Base-by-base conservation (phyloP, 108 stramenopile genomes). In the Cyclotella choctawhatcheeana region DNA sequence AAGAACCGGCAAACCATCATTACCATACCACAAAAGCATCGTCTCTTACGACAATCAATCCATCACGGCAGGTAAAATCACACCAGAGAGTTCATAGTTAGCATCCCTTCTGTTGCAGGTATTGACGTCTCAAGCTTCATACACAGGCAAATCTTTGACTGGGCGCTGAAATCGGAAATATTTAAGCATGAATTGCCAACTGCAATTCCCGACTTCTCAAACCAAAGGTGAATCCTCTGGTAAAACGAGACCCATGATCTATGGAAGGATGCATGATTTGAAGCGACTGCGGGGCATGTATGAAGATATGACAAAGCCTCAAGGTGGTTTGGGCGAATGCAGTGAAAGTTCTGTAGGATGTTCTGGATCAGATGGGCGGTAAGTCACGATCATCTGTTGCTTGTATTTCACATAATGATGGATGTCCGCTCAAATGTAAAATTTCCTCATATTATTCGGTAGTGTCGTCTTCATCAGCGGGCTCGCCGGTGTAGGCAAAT, bases 401-500 rank as follows among this genome's bases (percentile, higher is more conserved):
- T n/a, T 30, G 4, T 56, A 1, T 30, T 40, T 6, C 12, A 40
- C 37, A 40, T 40, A 6, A 40, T 6, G 8, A 6, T 12, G 12
- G 37, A 40, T 40, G 12, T n/a, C n/a, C n/a, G n/a, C n/a, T n/a
- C n/a, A n/a, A n/a, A n/a, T n/a, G n/a, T n/a, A n/a, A n/a, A n/a
- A n/a, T n/a, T n/a, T n/a, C n/a, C n/a, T n/a, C n/a, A n/a, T 30
- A 31, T 56, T 27, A 1, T n/a, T 30, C 29, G 20, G 29, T 30
- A 56, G 55, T n/a, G 10, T 56, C 13, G 10, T 31, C 13, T 56
- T 56, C 30, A 18, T 56, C 12, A 56, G 29, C 1, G 55, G 55
- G 30, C 55, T 56, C 29, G 55, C 55, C 30, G 55, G 55, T 31
- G 55, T 56, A 12, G 55, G 55, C 29, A 56, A 56, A 30, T 56